Base-by-base conservation (phyloP, 2,329 filamentous ascomycete genomes). In the Alternaria brassicicola region DNA sequence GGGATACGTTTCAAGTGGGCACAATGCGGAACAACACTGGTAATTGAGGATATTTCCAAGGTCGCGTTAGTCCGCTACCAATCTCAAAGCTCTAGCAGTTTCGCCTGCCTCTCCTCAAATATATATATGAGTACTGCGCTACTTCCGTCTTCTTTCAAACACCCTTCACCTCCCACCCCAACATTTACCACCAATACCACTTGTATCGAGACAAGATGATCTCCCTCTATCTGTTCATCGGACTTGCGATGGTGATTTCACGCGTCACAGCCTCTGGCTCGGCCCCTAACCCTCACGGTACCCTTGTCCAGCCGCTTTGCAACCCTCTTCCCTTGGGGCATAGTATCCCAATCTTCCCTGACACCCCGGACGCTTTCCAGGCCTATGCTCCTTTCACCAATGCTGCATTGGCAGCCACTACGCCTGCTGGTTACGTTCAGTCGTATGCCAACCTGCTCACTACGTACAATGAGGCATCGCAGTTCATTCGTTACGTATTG, bases 401-500 rank as follows among this genome's bases (percentile, higher is more conserved):
- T 13, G 48, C 55, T 35, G 65, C 68, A 4, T 54, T 28, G 9
- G 17, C 41, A 1, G 68, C 69, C 8, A 8, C 17, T 13, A 58
- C 62, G 2, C 69, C 69, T 15, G 12, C 41, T 19, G 64, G 61
- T 25, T 72, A 70, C 36, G 30, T 52, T 4, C 49, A 59, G 25
- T 52, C 58, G 10, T 71, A 67, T 42, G 47, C 30, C 45, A 66
- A 71, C 47, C 53, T 55, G 13, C 25, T 45, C 31, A 59, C 52
- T 15, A 57, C 61, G 10, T 58, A 55, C 26, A 48, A 62, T 28
- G 46, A 57, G 38, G 48, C 52, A 3, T 23, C 26, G 31, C 46
- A 55, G 23, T 68, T 64, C 43, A 48, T 67, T n/a, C 55, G 48
- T 21, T 67, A 64, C 48, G 13, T 33, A 19, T 36, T 43, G 7